Percentiles rank a stretch among this genome's conserved stretches.
phyloP scores from a whole-genome alignment of 352 stramenopile species.

The Ochromonadaceae sp. region DNA sequence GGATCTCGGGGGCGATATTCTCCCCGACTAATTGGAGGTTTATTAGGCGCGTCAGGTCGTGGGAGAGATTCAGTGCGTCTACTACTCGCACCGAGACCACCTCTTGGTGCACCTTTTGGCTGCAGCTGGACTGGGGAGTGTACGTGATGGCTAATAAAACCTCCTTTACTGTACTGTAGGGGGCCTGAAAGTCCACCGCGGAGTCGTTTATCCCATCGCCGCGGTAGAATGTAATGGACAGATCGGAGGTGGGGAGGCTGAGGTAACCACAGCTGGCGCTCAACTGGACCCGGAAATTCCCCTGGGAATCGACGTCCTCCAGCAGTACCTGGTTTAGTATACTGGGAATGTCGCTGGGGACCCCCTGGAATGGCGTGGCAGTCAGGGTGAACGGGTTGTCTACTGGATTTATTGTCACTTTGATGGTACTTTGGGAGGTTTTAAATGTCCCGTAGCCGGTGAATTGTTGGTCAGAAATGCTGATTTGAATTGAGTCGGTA shows the following conservation, averaged over 20 bases:
- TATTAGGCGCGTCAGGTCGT: background rate
- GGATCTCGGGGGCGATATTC: background rate
- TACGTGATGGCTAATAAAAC: background rate
- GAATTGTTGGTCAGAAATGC: background rate
- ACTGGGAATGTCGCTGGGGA: background rate
- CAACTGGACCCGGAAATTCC: background rate
- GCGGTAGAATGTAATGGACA: background rate
- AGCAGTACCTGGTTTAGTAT: background rate
- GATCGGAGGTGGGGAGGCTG: background rate
- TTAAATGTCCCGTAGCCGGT: background rate
- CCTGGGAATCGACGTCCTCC: background rate
- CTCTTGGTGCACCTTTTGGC: background rate
- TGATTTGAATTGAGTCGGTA: background rate
- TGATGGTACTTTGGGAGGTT: background rate
- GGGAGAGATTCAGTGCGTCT: background rate
- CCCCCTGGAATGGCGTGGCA: background rate
- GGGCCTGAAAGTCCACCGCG: background rate
- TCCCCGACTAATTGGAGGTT: background rate
- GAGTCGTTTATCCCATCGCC: background rate
- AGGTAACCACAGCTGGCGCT: background rate
- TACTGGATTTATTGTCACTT: background rate
- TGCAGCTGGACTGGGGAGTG: background rate
- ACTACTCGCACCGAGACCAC: background rate
- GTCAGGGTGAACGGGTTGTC: conserved; percentile 3
- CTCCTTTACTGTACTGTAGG: no score